Base-by-base conservation (phyloP, 2,329 filamentous ascomycete species). In the Mycosphaerella sp. region DNA sequence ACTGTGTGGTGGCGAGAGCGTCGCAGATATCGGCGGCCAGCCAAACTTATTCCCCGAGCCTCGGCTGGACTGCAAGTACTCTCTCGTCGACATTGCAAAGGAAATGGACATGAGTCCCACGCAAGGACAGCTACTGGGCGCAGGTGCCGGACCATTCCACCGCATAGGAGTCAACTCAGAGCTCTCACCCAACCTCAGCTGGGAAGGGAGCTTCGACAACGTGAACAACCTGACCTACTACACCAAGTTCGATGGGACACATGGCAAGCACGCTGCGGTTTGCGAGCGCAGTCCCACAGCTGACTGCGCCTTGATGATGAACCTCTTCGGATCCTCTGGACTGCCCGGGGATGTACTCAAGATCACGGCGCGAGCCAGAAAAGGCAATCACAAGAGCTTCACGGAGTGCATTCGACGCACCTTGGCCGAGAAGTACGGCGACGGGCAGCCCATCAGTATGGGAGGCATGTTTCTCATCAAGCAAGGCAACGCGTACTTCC, bases 231-330 rank as follows among this genome's bases (percentile, higher is more conserved):
- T 55, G 42, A 63, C 63, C 2, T 58, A 57, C 30, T 61, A 57
- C 37, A 69, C 74, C 13, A 72, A 66, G n/a, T 66, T 71, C 13
- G 73, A 76, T 39, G 70, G 73, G 32, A 60, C 70, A 57, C 72
- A 75, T 41, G 71, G 73, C 36, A 62, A 71, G 59, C 60, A 66
- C 61, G 37, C 50, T 2, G 47, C 53, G 4, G 41, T 55, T 7
- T 61, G 62, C 27, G 56, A 54, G 28, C 51, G 7, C 7, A 56
- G 55, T 45, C 59, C 59, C 2, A 62, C 56, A 14, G 55, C 57
- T 0, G 60, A 65, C 36, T 66, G 62, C 35, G 63, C 63, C 3
- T 49, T 66, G 9, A 66, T 66, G 63, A 61, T 65, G 55, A 66
- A 66, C 34, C 47, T 66, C 7, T 66, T 56, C 30, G 62, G 62